Conservation (phyloP, 2,329 filamentous ascomycete genomes). For the Epichloe elymi region DNA sequence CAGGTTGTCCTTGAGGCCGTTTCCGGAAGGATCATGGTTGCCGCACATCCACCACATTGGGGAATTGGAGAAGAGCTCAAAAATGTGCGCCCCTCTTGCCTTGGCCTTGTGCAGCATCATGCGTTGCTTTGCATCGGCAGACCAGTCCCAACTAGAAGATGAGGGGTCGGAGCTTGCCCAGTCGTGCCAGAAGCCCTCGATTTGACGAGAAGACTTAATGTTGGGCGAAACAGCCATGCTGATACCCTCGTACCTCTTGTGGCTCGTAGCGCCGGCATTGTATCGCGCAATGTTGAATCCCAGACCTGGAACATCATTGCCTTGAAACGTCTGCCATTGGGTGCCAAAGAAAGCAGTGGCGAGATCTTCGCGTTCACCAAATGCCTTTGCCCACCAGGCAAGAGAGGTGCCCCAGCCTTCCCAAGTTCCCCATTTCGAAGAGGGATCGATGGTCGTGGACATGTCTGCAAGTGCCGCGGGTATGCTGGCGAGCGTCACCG, state of each 20-base stretch:
- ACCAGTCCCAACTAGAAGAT: slow-evolving; percentile 27
- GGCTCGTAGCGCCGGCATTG: slow-evolving; percentile 28
- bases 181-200: slow-evolving; percentile 28
- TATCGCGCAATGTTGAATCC: slow-evolving; percentile 30
- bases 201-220: slow-evolving; percentile 24
- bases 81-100: slow-evolving; percentile 20
- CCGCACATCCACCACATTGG: slow-evolving; percentile 32
- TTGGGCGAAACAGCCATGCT: slow-evolving; percentile 23
- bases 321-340: slow-evolving; percentile 16
- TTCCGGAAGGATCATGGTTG: slow-evolving; percentile 29
- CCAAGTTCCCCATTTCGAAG: slow-evolving; percentile 26
- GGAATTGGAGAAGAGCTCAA: slow-evolving; percentile 33
- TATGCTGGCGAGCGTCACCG: neutral
- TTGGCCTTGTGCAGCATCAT: slow-evolving; percentile 24
- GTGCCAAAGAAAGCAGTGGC: slow-evolving; percentile 27
- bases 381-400: slow-evolving; percentile 30
- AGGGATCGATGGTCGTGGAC: neutral
- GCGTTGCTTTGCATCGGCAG: slow-evolving; percentile 26
- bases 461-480: neutral
- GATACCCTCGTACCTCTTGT: slow-evolving; percentile 19
- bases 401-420: slow-evolving; percentile 31
- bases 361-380: slow-evolving; percentile 27
- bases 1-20: slow-evolving; percentile 24
- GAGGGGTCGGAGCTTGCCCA: slow-evolving; percentile 21
- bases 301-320: slow-evolving; percentile 22